Percentiles rank a stretch among this genome's conserved stretches.
Conservation (phyloP, 2,329 filamentous ascomycete genomes). For the Fusarium graminum region DNA sequence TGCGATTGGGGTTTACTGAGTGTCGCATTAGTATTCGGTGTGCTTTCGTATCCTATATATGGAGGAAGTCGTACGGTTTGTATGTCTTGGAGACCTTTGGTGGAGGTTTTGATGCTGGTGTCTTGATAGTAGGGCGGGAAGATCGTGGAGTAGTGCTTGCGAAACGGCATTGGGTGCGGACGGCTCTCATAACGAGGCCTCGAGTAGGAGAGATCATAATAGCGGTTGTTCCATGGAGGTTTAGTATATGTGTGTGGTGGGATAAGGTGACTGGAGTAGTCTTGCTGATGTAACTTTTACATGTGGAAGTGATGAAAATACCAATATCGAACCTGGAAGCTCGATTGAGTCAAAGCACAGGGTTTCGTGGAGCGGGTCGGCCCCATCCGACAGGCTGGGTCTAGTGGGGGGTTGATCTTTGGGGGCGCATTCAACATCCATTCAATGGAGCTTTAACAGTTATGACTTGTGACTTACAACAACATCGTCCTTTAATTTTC, state of each 20-base stretch:
- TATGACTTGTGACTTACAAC: constrained; percentile 39
- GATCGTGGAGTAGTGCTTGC: constrained; percentile 49
- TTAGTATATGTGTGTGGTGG: constrained; percentile 1
- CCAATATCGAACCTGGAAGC: neutral
- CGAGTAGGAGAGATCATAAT: constrained; percentile 52
- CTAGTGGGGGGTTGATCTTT: constrained; percentile 31
- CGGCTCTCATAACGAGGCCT: constrained; percentile 41
- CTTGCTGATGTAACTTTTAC: constrained; percentile 18
- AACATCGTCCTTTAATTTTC: neutral
- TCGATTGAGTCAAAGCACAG: constrained; percentile 12
- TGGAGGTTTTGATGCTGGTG: constrained; percentile 34
- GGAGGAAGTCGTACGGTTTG: constrained; percentile 49
- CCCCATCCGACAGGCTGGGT: constrained; percentile 27
- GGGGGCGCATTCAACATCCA: constrained; percentile 28
- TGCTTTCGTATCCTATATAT: neutral
- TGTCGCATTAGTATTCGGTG: constrained; percentile 19
- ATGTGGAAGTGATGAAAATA: constrained; percentile 31
- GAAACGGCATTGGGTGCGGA: constrained; percentile 47
- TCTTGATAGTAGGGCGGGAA: constrained; percentile 41
- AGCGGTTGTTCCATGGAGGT: constrained; percentile 31
- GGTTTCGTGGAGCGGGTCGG: constrained; percentile 43
- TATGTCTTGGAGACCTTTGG: constrained; percentile 48
- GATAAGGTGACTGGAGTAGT: constrained; percentile 3
- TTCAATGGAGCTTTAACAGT: constrained; percentile 30
- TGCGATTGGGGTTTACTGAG: constrained; percentile 35